Base-by-base conservation (phyloP, 352 stramenopile species). In the Phytopythium kandeliae region DNA sequence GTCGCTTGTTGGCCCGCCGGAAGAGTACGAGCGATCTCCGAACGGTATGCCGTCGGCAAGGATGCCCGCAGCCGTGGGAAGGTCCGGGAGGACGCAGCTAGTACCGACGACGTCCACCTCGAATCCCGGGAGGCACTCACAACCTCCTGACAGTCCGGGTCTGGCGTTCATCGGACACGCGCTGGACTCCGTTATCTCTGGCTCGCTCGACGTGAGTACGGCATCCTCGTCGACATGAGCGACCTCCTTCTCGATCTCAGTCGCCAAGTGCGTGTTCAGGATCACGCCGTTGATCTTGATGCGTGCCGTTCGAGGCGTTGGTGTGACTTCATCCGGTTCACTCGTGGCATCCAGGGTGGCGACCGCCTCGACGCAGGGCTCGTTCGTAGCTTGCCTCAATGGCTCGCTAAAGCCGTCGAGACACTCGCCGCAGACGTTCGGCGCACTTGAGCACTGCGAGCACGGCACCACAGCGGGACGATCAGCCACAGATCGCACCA, bases 271-370 rank as follows among this genome's bases (percentile, higher is more conserved):
- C n/a, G 71, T 64, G 47, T 87, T 86, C 34, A 83, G 67, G n/a
- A 74, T 75, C 12, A 89, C 64, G 12, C 75, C 70, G 37, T 69
- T 89, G 57, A 89, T 86, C 59, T 76, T 83, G 63, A 89, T 85
- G 45, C 46, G 71, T 21, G 61, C 35, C 1, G 33, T 60, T 46
- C 47, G 62, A 30, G 35, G 47, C 4, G 21, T 24, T 33, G 22
- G 44, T 21, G 5, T 0, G 12, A 17, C 51, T 9, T 50, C 48
- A n/a, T 19, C 58, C 63, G 22, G 31, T 31, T 5, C 41, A n/a
- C 4, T 13, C 11, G 2, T 0, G 69, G 48, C 60, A 52, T 51
- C 51, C 12, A 24, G 43, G 7, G 44, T n/a, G 26, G 28, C 42
- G 36, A 48, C 47, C 21, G 28, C 30, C 31, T 56, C 58, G 0